Evolutionary conservation across 108 stramenopile species (phyloP), one percentile per base, ranked within the genome.

Genomic region (Epithemia pelagica): DNA sequence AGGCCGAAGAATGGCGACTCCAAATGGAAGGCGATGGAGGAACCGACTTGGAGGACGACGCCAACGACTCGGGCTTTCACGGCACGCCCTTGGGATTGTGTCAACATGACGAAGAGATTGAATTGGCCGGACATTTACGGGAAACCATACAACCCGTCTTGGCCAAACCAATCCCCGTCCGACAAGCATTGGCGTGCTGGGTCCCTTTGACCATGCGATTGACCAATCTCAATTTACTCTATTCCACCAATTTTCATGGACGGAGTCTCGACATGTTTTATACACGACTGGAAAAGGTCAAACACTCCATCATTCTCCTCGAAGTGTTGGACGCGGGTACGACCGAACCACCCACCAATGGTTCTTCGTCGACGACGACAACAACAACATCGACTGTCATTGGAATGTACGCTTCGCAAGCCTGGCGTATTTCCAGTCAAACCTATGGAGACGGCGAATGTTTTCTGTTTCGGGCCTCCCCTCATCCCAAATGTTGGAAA

Each of bases 401-500:
- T 69, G 92, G 92, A 32, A 83, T 86, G 82, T 94, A 82, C 71
- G 87, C 89, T 3, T 80, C 86, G 25, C 82, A 90, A 57, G 74
- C 84, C 25, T 94, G 92, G 92, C 75, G 81, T n/a, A 66, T 67
- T 24, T 77, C 76, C 3, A 62, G 74, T 21, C 61, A 62, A 56
- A 66, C 77, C 3, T 90, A 89, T 62, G 92, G 89, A 15, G 89
- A 89, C 72, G 89, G 89, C 7, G 78, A 74, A 37, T 90, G 89
- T 66, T 88, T 94, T 62, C 60, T 94, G 58, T 94, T 94, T 69
- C 81, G 89, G 64, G 68, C 77, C n/a, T 63, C 66, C 33, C 80
- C 82, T 0, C 74, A 90, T 68, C 78, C 88, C 25, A 65, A 73
- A 30, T 85, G 86, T 65, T 94, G 77, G 74, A 78, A 83, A 53